Evolutionary conservation across 208 protist species (phyloP), one percentile per base, ranked within the genome.

Genomic region (Crithidia fasciculata): DNA sequence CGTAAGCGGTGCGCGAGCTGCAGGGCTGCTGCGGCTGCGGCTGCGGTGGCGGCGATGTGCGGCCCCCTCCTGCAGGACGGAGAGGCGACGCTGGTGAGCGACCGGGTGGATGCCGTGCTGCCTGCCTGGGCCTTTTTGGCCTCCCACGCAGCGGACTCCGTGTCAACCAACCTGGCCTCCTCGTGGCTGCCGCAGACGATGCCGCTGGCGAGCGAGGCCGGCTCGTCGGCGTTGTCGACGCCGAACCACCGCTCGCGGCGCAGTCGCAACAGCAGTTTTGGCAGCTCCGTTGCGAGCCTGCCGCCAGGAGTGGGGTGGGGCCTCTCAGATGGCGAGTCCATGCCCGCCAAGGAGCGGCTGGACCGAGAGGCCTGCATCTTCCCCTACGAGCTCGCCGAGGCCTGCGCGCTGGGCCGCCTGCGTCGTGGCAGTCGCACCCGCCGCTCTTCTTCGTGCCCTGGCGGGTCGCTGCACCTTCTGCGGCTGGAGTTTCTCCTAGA

Each of bases 61-160:
- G 28, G 5, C 6, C 52, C 60, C 7, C 41, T 39, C 36, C n/a
- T 69, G 36, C 3, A n/a, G 45, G 66, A 72, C 13, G 60, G 54
- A 16, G 67, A 74, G 54, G 61, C 58, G 0, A 66, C 44, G 16
- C 55, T 80, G 2, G 74, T 80, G 52, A 80, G 74, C 45, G 74
- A 80, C 55, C 74, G 57, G 16, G 61, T 80, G 5, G 74, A 80
- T 18, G 74, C 74, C 12, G 62, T 80, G 41, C 56, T 80, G 54
- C 74, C 74, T 13, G 71, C 74, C 19, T 80, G 74, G 74, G 67
- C 74, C 3, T 80, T 56, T 55, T 44, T 80, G 9, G 58, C 74
- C 16, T 74, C 74, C 2, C 74, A 80, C 68, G 52, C 53, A 8
- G 74, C 74, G 15, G 55, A 70, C 36, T 58, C 65, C 8, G 37